Evolutionary conservation across 805 yeast genomes (phyloP).

Genomic region (Brettanomyces sp.): DNA sequence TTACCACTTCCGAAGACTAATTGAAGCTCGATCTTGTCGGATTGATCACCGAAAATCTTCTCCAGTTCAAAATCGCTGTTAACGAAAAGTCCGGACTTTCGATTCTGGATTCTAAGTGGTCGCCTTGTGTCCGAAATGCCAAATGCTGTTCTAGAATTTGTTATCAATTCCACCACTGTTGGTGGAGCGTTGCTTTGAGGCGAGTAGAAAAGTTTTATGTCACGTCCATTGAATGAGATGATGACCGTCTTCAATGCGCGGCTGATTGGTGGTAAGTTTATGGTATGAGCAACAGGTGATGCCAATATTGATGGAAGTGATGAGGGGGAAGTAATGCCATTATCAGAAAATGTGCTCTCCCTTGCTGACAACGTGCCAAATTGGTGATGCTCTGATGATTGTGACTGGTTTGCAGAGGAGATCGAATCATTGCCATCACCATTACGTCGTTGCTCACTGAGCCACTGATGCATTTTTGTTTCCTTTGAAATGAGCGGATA

Average conservation of each 20-base stretch:
- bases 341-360: not conserved
- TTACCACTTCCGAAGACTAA: conserved; percentile 17
- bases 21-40: conserved; percentile 31
- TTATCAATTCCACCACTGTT: conserved; percentile 63
- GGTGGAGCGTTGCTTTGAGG: conserved; percentile 69
- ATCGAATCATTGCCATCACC: not conserved
- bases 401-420: not conserved
- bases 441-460: not conserved
- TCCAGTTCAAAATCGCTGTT: conserved; percentile 40
- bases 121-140: conserved; percentile 33
- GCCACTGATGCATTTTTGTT: conserved; percentile 2
- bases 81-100: conserved; percentile 22
- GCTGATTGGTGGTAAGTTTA: not conserved
- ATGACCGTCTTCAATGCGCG: conserved; percentile 23
- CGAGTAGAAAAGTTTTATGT: conserved; percentile 58
- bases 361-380: not conserved
- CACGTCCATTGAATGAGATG: conserved; percentile 43
- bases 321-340: not conserved
- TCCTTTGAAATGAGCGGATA: conserved; percentile 53
- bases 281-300: not conserved
- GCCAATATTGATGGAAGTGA: not conserved
- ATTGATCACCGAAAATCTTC: conserved; percentile 26
- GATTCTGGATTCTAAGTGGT: conserved; percentile 28
- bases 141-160: conserved; percentile 69
- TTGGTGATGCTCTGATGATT: not conserved